Percentiles rank a stretch among this genome's conserved stretches.
These are phyloP conservation scores for Penicillium expansum DNA, from an alignment of 2,329 filamentous ascomycete species.

Conservation along the genomic window DNA sequence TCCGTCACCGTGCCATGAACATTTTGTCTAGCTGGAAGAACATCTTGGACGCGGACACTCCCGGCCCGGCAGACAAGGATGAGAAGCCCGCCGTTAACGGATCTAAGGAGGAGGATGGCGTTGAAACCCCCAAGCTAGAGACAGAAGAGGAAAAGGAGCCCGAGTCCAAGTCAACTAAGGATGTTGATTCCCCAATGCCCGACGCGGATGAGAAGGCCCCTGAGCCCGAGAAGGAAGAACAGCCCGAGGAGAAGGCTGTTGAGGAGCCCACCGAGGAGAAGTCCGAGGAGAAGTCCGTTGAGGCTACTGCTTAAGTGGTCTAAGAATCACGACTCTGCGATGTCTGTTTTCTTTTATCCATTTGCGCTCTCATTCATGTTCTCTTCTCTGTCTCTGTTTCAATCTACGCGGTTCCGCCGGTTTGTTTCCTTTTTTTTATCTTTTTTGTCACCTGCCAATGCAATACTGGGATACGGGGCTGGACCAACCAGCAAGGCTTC, in stretches of 20 bases:
- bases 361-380: conserved; percentile 18
- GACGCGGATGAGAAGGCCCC: conserved; percentile 37
- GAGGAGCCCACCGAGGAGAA: conserved; percentile 28
- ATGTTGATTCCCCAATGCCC: conserved; percentile 39
- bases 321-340: conserved; percentile 6
- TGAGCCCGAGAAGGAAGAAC: conserved; percentile 33
- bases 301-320: conserved; percentile 26
- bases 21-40: conserved; percentile 89
- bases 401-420: conserved; percentile 5
- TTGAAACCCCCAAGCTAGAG: conserved; percentile 32
- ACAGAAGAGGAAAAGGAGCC: conserved; percentile 35
- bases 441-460: conserved; percentile 10
- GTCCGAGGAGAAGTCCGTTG: conserved; percentile 22
- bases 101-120: conserved; percentile 37
- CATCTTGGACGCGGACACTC: conserved; percentile 63
- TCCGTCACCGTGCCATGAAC: conserved; percentile 77
- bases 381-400: conserved; percentile 13
- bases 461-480: conserved; percentile 14
- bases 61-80: conserved; percentile 41
- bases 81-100: conserved; percentile 48
- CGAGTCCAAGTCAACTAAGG: conserved; percentile 33
- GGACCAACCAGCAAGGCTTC: conserved; percentile 10
- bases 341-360: conserved; percentile 6
- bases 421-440: conserved; percentile 7
- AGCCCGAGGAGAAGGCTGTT: conserved; percentile 17